These are phyloP conservation scores for Ceratobasidium sp. DNA, from an alignment of 1,284 basidiomycete genomes.

Conservation along the genomic window DNA sequence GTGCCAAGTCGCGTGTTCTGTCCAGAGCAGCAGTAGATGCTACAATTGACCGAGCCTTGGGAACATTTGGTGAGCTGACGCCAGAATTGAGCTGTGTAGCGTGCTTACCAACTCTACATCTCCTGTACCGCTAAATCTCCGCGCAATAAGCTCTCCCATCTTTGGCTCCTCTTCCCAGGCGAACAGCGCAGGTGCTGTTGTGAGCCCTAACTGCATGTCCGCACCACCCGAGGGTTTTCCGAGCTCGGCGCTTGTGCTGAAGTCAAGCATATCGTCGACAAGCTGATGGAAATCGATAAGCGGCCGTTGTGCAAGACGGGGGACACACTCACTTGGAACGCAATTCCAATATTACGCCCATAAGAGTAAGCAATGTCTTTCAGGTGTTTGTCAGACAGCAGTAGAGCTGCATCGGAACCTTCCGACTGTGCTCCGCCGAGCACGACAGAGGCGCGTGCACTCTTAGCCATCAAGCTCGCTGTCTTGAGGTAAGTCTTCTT, in stretches of 20 bases:
- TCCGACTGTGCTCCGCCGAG: slow-evolving; percentile 82
- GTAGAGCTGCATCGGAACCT: not conserved
- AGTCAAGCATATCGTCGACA: slow-evolving; percentile 92
- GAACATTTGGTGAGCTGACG: not conserved
- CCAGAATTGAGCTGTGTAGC: slow-evolving; percentile 12
- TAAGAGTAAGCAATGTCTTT: slow-evolving; percentile 96
- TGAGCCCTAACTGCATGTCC: slow-evolving; percentile 86
- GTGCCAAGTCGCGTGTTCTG: slow-evolving; percentile 82
- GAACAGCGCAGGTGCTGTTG: slow-evolving; percentile 93
- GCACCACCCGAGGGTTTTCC: slow-evolving; percentile 87
- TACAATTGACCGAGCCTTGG: slow-evolving; percentile 79
- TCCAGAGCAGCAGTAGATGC: slow-evolving; percentile 79
- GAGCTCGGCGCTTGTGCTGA: slow-evolving; percentile 73
- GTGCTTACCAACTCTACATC: slow-evolving; percentile 84
- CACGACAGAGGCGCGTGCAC: slow-evolving; percentile 86
- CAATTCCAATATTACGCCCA: slow-evolving; percentile 90
- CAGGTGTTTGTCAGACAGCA: slow-evolving; percentile 70
- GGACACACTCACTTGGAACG: slow-evolving; percentile 79
- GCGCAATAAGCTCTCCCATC: slow-evolving; percentile 82
- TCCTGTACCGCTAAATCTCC: slow-evolving; percentile 84
- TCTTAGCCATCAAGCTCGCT: slow-evolving; percentile 95
- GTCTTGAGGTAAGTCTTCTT: slow-evolving; percentile 97
- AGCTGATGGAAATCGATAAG: slow-evolving; percentile 63
- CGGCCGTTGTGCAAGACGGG: not conserved
- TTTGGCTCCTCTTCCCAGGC: slow-evolving; percentile 92